These are phyloP conservation scores for Bathelium albidoporum DNA, from an alignment of 495 filamentous ascomycete species.

Conservation along the genomic window DNA sequence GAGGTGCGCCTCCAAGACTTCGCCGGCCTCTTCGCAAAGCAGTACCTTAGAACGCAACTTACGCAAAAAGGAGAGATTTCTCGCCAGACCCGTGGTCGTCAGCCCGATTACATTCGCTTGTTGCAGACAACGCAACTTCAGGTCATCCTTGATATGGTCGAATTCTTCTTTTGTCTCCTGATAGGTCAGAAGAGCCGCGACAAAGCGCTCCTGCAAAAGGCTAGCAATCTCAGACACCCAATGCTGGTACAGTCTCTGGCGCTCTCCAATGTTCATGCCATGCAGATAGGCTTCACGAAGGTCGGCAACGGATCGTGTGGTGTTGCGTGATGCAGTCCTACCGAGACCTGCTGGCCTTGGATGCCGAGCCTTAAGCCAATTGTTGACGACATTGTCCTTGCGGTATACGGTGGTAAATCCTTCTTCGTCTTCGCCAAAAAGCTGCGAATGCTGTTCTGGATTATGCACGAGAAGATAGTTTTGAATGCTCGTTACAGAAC, in stretches of 20 bases:
- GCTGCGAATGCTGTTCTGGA: slow-evolving; percentile 6
- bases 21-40: slow-evolving; percentile 68
- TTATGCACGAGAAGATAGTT: slow-evolving; percentile 8
- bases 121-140: slow-evolving; percentile 42
- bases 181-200: slow-evolving; percentile 27
- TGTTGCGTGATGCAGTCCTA: neutral
- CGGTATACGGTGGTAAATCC: slow-evolving; percentile 19
- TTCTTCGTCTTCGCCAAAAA: slow-evolving; percentile 25
- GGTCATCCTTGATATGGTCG: slow-evolving; percentile 37
- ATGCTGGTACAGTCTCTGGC: slow-evolving; percentile 15
- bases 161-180: slow-evolving; percentile 23
- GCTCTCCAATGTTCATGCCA: slow-evolving; percentile 22
- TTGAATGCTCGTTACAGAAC: slow-evolving; percentile 17
- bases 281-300: slow-evolving; percentile 8
- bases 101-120: slow-evolving; percentile 57
- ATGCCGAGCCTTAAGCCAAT: slow-evolving; percentile 12
- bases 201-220: slow-evolving; percentile 29
- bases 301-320: slow-evolving; percentile 10
- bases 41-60: slow-evolving; percentile 55
- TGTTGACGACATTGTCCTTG: slow-evolving; percentile 5
- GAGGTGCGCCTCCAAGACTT: slow-evolving; percentile 63
- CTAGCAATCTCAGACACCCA: slow-evolving; percentile 41
- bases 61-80: slow-evolving; percentile 51
- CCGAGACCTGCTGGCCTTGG: no score
- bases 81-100: slow-evolving; percentile 65